Conservation (phyloP, 2,329 filamentous ascomycete genomes). For the Penicillium sp. region DNA sequence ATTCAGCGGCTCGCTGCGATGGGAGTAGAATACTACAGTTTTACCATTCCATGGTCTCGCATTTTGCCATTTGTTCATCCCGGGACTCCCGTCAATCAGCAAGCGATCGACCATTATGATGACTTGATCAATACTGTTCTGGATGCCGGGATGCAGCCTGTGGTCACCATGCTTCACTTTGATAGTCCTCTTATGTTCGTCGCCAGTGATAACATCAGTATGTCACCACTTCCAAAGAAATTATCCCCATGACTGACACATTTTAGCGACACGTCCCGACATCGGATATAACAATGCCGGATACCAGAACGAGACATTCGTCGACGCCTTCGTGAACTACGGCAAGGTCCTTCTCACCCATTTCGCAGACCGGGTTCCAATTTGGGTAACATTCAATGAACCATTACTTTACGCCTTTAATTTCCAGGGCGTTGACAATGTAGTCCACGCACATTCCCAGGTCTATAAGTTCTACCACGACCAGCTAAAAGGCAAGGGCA, state of each 20-base stretch:
- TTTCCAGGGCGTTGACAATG: slow-evolving; percentile 56
- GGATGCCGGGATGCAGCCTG: slow-evolving; percentile 48
- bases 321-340: slow-evolving; percentile 44
- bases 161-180: slow-evolving; percentile 47
- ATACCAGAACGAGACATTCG: slow-evolving; percentile 47
- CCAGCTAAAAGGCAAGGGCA: slow-evolving; percentile 49
- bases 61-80: slow-evolving; percentile 54
- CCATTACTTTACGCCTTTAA: slow-evolving; percentile 42
- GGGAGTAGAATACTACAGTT: slow-evolving; percentile 47
- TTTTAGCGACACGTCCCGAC: slow-evolving; percentile 21
- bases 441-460: slow-evolving; percentile 48
- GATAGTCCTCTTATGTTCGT: slow-evolving; percentile 34
- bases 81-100: slow-evolving; percentile 51
- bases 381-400: slow-evolving; percentile 50
- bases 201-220: slow-evolving; percentile 21
- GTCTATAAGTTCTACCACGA: slow-evolving; percentile 48
- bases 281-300: slow-evolving; percentile 34
- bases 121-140: slow-evolving; percentile 52
- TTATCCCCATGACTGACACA: too few relatives aligned
- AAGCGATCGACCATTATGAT: slow-evolving; percentile 54
- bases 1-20: slow-evolving; percentile 43
- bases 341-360: slow-evolving; percentile 43
- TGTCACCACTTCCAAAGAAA: background rate
- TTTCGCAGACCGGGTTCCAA: slow-evolving; percentile 44
- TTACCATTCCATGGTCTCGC: slow-evolving; percentile 54